phyloP scores from a whole-genome alignment of 345 rosid species.

The Bruguiera gymnorhiza region DNA sequence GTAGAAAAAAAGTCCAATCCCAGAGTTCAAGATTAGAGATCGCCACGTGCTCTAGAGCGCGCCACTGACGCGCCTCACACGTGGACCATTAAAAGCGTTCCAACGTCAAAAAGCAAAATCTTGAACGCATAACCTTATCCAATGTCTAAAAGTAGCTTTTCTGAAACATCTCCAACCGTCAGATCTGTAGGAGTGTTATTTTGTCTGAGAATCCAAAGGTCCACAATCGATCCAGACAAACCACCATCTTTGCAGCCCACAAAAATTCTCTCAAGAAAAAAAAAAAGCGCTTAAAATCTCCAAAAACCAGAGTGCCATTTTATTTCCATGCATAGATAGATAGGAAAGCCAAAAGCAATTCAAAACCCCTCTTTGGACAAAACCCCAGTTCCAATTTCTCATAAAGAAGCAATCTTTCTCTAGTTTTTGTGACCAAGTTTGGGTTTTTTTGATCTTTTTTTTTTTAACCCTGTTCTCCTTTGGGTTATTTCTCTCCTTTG shows the following conservation, averaged over 20 bases:
- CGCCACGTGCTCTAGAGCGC: constrained; percentile 22
- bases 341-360: not conserved
- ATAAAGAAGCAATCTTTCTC: not conserved
- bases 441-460: not conserved
- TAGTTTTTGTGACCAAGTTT: too few species aligned
- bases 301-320: not conserved
- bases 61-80: not conserved
- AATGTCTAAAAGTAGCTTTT: not conserved
- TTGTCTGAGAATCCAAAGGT: not conserved
- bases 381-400: not conserved
- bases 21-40: not conserved
- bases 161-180: constrained; percentile 2
- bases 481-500: not conserved
- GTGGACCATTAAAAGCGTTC: not conserved
- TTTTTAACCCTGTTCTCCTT: not conserved
- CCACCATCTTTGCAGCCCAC: not conserved
- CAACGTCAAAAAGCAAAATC: not conserved
- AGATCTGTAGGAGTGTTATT: not conserved
- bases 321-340: not conserved
- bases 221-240: not conserved
- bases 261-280: not conserved
- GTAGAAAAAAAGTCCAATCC: not conserved
- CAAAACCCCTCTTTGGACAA: not conserved
- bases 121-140: constrained; percentile 34
- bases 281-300: not conserved